Evolutionary conservation across 2,329 filamentous ascomycete species (phyloP), one percentile per base, ranked within the genome.

Genomic region (Penicillium paneum): DNA sequence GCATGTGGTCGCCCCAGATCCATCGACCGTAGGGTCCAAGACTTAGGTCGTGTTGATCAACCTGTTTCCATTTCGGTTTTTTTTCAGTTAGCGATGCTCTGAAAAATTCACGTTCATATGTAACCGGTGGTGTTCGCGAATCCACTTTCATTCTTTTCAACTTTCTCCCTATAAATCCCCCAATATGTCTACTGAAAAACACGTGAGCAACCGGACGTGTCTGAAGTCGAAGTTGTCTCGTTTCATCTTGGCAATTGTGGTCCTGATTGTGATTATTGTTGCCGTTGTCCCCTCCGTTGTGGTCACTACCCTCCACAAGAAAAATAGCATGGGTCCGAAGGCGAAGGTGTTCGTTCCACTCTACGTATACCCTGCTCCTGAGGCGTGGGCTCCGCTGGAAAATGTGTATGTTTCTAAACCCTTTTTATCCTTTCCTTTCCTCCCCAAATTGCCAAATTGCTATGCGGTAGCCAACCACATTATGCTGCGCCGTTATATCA

Each of bases 301-400:
- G 36, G 67, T 72, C 38, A 64, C 72, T 24, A 69, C 69, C 31
- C 64, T 69, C 24, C 65, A 62, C 52, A 70, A 67, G 55, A 69
- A 71, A 55, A 67, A 71, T 57, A 68, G 68, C 62, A 70, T 69
- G 65, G 65, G 66, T 34, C 69, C 73, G 5, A 71, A 70, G 62
- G 68, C 74, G 32, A 74, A 72, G 44, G 72, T 79, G 13, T 69
- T 80, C 54, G 71, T 81, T 41, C 78, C 77, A 56, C 75, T 80
- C 49, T 80, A 80, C 64, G 69, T 80, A 39, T 79, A 79, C 65
- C 77, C 77, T 52, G 69, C 69, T 36, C 67, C 71, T n/a, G 76
- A 72, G 40, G 75, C 76, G 21, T 80, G 78, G 77, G 65, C 74
- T 57, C 74, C 76, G 13, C 65, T 79, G 55, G 73, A 74, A 62